Conservation (phyloP, 805 yeast genomes). For the Candida taoyuanica region DNA sequence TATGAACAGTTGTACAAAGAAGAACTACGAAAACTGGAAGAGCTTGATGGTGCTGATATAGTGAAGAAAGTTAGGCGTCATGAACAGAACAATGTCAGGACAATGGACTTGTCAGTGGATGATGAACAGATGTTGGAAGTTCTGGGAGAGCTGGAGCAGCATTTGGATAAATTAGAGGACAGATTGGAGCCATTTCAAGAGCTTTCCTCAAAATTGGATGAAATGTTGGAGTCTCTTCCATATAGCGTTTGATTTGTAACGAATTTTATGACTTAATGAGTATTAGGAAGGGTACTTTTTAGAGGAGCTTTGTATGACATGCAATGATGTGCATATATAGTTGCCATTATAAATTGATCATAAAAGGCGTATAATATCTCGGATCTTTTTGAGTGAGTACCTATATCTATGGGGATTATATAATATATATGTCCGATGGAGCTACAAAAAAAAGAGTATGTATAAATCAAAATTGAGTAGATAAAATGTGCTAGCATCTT, state of each 20-base stretch:
- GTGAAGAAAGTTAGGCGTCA: constrained; percentile 1
- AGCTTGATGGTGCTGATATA: constrained; percentile 6
- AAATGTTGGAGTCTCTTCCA: constrained; percentile 3
- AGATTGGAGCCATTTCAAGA: constrained; percentile 12
- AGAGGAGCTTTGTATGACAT: too few species aligned
- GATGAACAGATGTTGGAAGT: constrained; percentile 9
- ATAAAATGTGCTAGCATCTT: too few species aligned
- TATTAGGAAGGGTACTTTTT: not conserved
- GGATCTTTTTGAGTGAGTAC: too few species aligned
- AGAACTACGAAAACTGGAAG: constrained; percentile 11
- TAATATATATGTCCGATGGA: too few species aligned
- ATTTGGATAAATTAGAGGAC: constrained; percentile 12
- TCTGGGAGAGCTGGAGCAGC: constrained; percentile 13
- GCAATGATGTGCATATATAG: too few species aligned
- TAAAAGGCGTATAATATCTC: too few species aligned
- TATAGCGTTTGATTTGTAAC: too few species aligned
- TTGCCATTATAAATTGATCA: too few species aligned
- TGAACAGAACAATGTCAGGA: constrained; percentile 5
- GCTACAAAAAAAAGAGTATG: too few species aligned
- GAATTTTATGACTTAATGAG: not conserved
- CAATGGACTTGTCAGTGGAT: constrained; percentile 3
- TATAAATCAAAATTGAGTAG: too few species aligned
- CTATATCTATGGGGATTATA: too few species aligned
- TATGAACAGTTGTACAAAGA: constrained; percentile 13
- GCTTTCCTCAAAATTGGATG: constrained; percentile 12